phyloP scores from a whole-genome alignment of 345 rosid species.

The Cardamine resedifolia region DNA sequence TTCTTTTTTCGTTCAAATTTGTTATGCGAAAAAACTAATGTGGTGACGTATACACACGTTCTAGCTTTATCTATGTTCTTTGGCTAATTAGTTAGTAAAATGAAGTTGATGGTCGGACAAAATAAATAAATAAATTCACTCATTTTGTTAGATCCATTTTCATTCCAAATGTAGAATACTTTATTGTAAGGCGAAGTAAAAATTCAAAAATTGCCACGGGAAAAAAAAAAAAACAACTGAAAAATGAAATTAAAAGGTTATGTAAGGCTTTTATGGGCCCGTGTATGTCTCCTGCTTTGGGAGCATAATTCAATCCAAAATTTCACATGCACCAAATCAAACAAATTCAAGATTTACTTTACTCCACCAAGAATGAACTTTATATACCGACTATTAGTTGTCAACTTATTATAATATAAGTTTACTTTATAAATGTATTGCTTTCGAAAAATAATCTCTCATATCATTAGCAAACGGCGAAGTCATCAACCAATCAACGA shows the following conservation, averaged over 20 bases:
- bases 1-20: too few relatives aligned
- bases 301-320: constrained; percentile 29
- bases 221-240: not conserved
- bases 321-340: constrained; percentile 22
- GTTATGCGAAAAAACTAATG: not conserved
- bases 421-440: too few relatives aligned
- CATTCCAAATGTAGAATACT: not conserved
- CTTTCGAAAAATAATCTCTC: too few relatives aligned
- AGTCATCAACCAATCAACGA: too few relatives aligned
- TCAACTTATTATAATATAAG: too few relatives aligned
- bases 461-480: too few relatives aligned
- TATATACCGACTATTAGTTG: too few relatives aligned
- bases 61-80: not conserved
- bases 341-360: too few relatives aligned
- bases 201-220: not conserved
- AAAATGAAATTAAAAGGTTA: not conserved
- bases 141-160: not conserved
- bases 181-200: not conserved
- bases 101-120: not conserved
- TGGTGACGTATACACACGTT: not conserved
- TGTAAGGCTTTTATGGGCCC: constrained; percentile 17
- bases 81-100: not conserved
- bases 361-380: constrained; percentile 26
- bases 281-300: constrained; percentile 22
- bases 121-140: not conserved